Conservation (phyloP, 345 rosid genomes). For the Leavenworthia alabamica region DNA sequence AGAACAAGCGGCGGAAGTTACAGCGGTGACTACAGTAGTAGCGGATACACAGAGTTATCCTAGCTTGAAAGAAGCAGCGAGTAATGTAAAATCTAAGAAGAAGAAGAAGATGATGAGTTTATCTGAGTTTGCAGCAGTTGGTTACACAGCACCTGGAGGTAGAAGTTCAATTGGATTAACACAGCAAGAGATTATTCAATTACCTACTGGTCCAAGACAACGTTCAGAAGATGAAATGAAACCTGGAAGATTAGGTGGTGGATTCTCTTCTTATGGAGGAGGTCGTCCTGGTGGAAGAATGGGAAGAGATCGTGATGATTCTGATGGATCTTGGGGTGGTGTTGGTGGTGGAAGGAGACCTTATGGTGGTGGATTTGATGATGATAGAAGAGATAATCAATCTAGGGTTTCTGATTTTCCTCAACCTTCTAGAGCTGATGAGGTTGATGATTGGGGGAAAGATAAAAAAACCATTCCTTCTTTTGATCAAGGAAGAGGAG, state of each 20-base stretch:
- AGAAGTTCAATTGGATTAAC: constrained; percentile 49
- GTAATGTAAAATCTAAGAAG: constrained; percentile 69
- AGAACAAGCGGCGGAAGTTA: constrained; percentile 42
- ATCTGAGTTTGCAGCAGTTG: constrained; percentile 23
- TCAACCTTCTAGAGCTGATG: constrained; percentile 84
- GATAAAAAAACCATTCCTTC: constrained; percentile 49
- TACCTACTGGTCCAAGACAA: constrained; percentile 87
- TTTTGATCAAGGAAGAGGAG: constrained; percentile 46
- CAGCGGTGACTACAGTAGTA: neutral
- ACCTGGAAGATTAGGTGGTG: constrained; percentile 69
- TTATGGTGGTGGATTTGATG: constrained; percentile 80
- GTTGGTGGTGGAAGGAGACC: constrained; percentile 42
- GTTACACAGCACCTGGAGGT: constrained; percentile 19
- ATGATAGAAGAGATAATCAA: constrained; percentile 57
- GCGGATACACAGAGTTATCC: constrained; percentile 63
- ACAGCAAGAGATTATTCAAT: constrained; percentile 68
- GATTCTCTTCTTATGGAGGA: constrained; percentile 70
- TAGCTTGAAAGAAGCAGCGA: constrained; percentile 60
- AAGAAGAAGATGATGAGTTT: constrained; percentile 70
- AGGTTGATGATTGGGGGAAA: constrained; percentile 83
- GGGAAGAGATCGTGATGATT: constrained; percentile 45
- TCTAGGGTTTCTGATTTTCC: constrained; percentile 78
- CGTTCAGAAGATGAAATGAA: constrained; percentile 83
- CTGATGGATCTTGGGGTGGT: constrained; percentile 46
- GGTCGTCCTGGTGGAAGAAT: constrained; percentile 37